A percentile compares a stretch with the other conserved stretches of the same genome.
Conservation (phyloP, 2,329 filamentous ascomycete genomes). For the Fusarium subglutinans region DNA sequence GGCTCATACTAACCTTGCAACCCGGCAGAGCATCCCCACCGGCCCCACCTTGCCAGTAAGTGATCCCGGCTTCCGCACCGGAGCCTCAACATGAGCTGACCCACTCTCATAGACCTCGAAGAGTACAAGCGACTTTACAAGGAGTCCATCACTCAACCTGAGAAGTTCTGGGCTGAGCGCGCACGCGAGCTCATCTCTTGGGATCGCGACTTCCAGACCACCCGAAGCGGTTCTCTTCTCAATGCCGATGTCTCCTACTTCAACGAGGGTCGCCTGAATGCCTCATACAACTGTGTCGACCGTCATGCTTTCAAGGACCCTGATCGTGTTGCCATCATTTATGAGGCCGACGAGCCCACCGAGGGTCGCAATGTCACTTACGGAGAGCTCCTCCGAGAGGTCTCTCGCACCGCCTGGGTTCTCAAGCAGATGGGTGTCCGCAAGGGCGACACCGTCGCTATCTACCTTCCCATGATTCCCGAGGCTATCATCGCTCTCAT, state of each 20-base stretch:
- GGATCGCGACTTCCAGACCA: conserved; percentile 91
- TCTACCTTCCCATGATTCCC: conserved; percentile 99
- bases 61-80: conserved; percentile 38
- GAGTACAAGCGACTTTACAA: conserved; percentile 75
- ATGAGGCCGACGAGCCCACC: conserved; percentile 91
- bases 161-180: conserved; percentile 87
- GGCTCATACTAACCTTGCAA: conserved; percentile 49
- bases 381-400: conserved; percentile 89
- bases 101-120: conserved; percentile 61
- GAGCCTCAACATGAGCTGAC: conserved; percentile 42
- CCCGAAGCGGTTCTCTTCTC: conserved; percentile 77
- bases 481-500: conserved; percentile 92
- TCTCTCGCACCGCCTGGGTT: conserved; percentile 86
- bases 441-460: conserved; percentile 96
- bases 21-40: conserved; percentile 71
- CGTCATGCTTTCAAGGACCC: conserved; percentile 96
- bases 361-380: conserved; percentile 94
- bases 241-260: conserved; percentile 95
- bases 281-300: conserved; percentile 97
- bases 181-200: conserved; percentile 91
- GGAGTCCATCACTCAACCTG: conserved; percentile 88
- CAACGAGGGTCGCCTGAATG: conserved; percentile 90
- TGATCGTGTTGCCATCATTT: conserved; percentile 94
- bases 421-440: conserved; percentile 95
- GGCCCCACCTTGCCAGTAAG: conserved; percentile 73